These are phyloP conservation scores for Chrysopogon serrulatus DNA, from an alignment of 176 grass and related monocot genomes.

Conservation along the genomic window DNA sequence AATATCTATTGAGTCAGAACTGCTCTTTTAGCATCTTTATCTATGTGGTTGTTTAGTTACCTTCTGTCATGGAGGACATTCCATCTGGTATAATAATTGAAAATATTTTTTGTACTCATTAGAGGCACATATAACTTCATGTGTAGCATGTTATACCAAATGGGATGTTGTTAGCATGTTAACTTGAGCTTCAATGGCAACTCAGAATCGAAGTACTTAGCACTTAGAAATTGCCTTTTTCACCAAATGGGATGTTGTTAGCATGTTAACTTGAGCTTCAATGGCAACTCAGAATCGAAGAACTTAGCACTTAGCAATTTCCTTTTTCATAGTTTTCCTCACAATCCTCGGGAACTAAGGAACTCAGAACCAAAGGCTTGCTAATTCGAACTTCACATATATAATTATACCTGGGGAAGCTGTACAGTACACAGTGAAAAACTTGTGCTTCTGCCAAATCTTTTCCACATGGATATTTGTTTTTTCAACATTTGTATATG, in stretches of 20 bases:
- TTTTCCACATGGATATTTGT: not conserved
- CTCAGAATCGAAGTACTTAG: not conserved
- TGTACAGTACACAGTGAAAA: not conserved
- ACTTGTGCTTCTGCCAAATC: not conserved
- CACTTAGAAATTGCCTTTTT: too few species aligned
- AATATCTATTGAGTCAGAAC: too few species aligned
- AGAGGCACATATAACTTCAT: not conserved
- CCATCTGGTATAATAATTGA: not conserved
- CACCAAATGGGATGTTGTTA: not conserved
- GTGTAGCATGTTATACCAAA: too few species aligned
- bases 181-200: not conserved
- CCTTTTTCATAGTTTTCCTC: not conserved
- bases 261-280: not conserved
- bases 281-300: not conserved
- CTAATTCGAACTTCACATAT: not conserved
- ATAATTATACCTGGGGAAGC: not conserved
- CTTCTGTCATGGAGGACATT: not conserved
- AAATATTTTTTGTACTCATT: not conserved
- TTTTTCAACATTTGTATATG: constrained; percentile 11
- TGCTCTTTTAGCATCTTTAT: not conserved
- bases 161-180: not conserved
- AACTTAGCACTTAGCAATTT: not conserved
- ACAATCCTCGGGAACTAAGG: not conserved
- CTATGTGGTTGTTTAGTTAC: not conserved
- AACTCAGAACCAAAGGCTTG: not conserved